phyloP scores from a whole-genome alignment of 208 protist species.

The Leishmania tarentolae region DNA sequence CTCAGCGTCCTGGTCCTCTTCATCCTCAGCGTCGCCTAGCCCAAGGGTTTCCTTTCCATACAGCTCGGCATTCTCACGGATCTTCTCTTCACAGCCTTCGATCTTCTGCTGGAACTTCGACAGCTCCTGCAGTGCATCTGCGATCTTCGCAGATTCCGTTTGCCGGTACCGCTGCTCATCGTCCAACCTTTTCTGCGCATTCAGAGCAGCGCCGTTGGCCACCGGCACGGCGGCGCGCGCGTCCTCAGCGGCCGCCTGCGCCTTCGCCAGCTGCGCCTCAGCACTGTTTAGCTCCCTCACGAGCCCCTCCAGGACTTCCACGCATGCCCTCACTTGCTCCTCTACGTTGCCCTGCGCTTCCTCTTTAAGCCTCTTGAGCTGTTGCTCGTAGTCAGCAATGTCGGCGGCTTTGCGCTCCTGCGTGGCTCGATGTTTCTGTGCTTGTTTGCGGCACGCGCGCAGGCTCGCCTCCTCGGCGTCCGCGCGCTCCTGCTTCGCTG shows the following conservation, averaged over 20 bases:
- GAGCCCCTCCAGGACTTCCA: conserved; percentile 50
- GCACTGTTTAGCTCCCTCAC: conserved; percentile 52
- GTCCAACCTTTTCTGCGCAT: conserved; percentile 73
- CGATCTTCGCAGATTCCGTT: conserved; percentile 74
- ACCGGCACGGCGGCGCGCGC: conserved; percentile 62
- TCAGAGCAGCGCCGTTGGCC: conserved; percentile 59
- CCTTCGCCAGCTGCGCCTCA: conserved; percentile 55
- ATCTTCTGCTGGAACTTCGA: conserved; percentile 90
- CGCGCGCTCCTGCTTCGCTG: conserved; percentile 59
- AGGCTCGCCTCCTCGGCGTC: conserved; percentile 79
- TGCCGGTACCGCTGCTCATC: conserved; percentile 86
- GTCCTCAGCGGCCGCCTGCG: conserved; percentile 59
- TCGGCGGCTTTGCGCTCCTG: conserved; percentile 73
- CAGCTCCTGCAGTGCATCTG: conserved; percentile 80
- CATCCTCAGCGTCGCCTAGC: conserved; percentile 32
- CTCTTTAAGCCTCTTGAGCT: conserved; percentile 59
- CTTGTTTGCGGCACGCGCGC: conserved; percentile 58
- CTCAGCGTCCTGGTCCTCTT: not conserved
- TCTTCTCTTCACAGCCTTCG: conserved; percentile 84
- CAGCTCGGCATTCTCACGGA: conserved; percentile 83
- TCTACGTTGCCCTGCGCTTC: conserved; percentile 64
- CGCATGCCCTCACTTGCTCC: conserved; percentile 53
- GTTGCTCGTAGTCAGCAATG: conserved; percentile 57
- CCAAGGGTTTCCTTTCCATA: conserved; percentile 87
- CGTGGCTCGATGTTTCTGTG: conserved; percentile 70